Base-by-base conservation (phyloP, 306 rosid genomes). In the Dryas drummondii region DNA sequence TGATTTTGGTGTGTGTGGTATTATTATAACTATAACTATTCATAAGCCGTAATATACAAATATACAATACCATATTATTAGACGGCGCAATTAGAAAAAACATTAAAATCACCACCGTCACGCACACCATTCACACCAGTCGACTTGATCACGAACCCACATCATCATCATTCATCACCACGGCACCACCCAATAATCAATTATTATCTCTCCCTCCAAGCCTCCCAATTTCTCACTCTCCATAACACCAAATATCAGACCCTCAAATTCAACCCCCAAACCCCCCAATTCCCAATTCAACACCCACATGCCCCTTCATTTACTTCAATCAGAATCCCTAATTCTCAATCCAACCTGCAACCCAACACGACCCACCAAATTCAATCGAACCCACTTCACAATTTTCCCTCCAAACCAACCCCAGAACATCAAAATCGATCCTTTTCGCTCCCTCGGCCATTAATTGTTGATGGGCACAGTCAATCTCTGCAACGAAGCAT, bases 391-490 rank as follows among this genome's bases (percentile, higher is more conserved):
- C 70, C 59, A 5, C 4, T 41, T 66, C 8, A 4, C 46, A 55
- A 46, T 71, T 15, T 16, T 41, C 45, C 12, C 5, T 52, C 19
- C 8, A 3, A 51, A 3, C 47, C n/a, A 45, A 52, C 66, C 68
- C 78, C 55, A 42, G 69, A 54, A 5, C 17, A 13, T 70, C 68
- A 45, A 60, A 51, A 63, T 71, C 70, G 50, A 19, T 32, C 9
- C 40, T 49, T 51, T 80, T 6, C 53, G 64, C 63, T 53, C 44
- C 53, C 15, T n/a, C 44, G 58, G 84, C 13, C 49, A 16, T 44
- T 63, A 63, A 41, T 63, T 63, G 64, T 80, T 76, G 85, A 88
- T 88, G 92, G 92, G 81, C 88, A 85, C 83, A 79, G 66, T 81
- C 58, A 82, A 80, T 79, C 59, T 41, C 56, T 46, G 65, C 40